phyloP scores from a whole-genome alignment of 202 grass and related monocot genomes.

The Carex arenaria region DNA sequence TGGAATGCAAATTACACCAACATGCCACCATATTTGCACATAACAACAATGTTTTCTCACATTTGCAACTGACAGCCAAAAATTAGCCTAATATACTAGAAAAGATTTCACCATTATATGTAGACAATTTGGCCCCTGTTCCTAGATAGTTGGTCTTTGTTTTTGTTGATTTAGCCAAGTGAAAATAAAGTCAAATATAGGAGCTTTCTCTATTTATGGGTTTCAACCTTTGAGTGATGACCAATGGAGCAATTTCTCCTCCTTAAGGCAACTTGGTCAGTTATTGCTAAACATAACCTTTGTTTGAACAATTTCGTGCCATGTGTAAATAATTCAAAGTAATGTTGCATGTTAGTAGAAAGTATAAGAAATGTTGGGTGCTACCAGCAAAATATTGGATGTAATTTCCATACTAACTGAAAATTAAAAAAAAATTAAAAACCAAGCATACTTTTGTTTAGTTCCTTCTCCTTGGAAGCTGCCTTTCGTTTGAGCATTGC shows the following conservation, averaged over 20 bases:
- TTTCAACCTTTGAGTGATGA: neutral
- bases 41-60: neutral
- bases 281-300: neutral
- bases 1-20: neutral
- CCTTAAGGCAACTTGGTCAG: neutral
- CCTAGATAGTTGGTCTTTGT: neutral
- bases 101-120: neutral
- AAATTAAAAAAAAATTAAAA: neutral
- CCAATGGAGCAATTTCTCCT: neutral
- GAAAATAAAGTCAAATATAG: neutral
- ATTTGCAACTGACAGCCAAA: neutral
- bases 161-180: neutral
- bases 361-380: neutral
- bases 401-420: neutral
- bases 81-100: neutral
- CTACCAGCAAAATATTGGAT: neutral
- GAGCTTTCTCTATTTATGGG: neutral
- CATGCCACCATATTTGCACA: neutral
- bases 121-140: neutral
- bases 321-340: neutral
- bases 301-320: neutral
- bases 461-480: slow-evolving; percentile 76
- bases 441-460: slow-evolving; percentile 48
- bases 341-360: neutral
- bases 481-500: slow-evolving; percentile 76